These are phyloP conservation scores for Gonium pectorale DNA, from an alignment of 139 green algal species.

Conservation along the genomic window DNA sequence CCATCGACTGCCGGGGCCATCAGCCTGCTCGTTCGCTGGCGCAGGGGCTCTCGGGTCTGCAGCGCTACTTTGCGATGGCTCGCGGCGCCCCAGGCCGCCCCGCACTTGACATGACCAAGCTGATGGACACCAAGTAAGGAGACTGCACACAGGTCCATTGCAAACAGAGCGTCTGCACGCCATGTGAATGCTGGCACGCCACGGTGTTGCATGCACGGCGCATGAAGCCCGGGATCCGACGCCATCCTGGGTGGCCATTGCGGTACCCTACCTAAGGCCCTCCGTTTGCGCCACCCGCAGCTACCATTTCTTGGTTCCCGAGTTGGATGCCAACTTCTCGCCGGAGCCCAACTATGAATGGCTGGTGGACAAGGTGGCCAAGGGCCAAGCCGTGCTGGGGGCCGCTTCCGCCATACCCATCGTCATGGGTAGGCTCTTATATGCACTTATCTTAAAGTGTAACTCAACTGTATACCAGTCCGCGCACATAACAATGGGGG, in stretches of 20 bases:
- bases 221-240: no score
- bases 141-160: no score
- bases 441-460: no score
- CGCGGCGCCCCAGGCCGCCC: constrained; percentile 66
- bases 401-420: constrained; percentile 81
- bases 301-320: constrained; percentile 91
- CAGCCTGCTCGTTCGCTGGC: not conserved
- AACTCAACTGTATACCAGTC: no score
- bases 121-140: constrained; percentile 93
- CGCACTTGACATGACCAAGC: constrained; percentile 93
- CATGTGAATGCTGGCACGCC: no score
- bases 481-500: no score
- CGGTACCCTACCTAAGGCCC: constrained; percentile 61
- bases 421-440: constrained; percentile 70
- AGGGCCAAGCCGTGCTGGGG: constrained; percentile 77
- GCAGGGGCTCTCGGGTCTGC: constrained; percentile 70
- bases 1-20: no score
- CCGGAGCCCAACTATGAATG: constrained; percentile 65
- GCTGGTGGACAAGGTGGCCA: constrained; percentile 71
- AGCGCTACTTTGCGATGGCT: constrained; percentile 91
- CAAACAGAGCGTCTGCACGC: no score
- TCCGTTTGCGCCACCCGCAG: constrained; percentile 90
- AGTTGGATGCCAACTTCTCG: constrained; percentile 67
- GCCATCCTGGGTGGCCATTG: no score
- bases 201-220: no score